phyloP scores from a whole-genome alignment of 2,329 filamentous ascomycete genomes.

The Monosporascus sp. region DNA sequence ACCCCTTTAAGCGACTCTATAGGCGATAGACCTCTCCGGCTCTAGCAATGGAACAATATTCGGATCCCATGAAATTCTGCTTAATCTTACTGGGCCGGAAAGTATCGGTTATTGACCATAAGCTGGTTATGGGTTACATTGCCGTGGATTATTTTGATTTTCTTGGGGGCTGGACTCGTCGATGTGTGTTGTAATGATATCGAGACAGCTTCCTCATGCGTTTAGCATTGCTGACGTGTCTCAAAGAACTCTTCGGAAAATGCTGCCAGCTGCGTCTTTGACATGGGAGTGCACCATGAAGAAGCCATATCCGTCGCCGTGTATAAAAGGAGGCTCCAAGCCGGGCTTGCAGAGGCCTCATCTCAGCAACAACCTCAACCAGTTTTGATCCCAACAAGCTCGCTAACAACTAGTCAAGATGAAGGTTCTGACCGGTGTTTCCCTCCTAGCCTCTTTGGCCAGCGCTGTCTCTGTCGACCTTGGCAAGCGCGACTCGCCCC shows the following conservation, averaged over 20 bases:
- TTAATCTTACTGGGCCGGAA: too few species aligned
- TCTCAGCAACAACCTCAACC: neutral
- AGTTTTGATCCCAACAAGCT: neutral
- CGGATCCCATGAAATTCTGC: too few species aligned
- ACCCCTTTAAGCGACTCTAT: too few species aligned
- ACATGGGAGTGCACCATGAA: neutral
- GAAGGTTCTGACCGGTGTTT: slow-evolving; percentile 33
- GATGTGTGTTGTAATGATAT: neutral
- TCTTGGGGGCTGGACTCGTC: neutral
- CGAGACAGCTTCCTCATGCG: neutral
- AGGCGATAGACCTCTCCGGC: too few species aligned
- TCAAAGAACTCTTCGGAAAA: neutral
- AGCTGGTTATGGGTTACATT: too few species aligned
- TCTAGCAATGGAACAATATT: too few species aligned
- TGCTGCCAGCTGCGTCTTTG: neutral
- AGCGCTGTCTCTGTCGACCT: slow-evolving; percentile 29
- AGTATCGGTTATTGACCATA: too few species aligned
- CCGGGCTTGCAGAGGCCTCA: neutral
- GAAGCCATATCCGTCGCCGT: neutral
- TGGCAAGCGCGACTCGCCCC: slow-evolving; percentile 33
- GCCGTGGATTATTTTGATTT: too few species aligned
- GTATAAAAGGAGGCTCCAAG: neutral
- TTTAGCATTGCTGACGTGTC: neutral
- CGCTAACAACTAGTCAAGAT: slow-evolving; percentile 21
- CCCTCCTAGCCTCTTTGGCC: slow-evolving; percentile 30